A percentile compares a stretch with the other conserved stretches of the same genome.
Conservation (phyloP, 2,329 filamentous ascomycete species). For the Penicillium rolfsii region DNA sequence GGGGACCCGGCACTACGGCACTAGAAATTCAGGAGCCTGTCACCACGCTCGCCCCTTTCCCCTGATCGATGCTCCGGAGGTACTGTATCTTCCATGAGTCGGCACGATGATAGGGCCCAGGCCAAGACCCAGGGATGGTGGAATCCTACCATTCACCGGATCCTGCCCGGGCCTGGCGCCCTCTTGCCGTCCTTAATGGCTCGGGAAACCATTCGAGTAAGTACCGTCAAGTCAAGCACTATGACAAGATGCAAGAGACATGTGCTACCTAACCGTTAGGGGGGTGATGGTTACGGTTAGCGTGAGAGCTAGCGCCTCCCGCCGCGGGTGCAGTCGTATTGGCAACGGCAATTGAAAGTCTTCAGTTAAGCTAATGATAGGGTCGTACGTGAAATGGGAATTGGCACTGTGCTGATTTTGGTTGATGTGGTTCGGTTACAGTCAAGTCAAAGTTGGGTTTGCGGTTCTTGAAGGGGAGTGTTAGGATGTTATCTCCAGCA, state of each 20-base stretch:
- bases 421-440: not conserved
- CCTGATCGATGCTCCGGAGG: conserved; percentile 4
- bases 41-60: not conserved
- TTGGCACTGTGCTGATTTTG: not conserved
- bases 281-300: not conserved
- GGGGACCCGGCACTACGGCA: conserved; percentile 8
- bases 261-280: conserved; percentile 6
- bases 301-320: conserved; percentile 15
- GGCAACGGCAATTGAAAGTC: not conserved
- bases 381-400: not conserved
- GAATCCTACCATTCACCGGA: conserved; percentile 7
- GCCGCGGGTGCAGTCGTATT: conserved; percentile 17
- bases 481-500: not conserved
- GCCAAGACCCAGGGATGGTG: not conserved
- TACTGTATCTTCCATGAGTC: not conserved
- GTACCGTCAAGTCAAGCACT: conserved; percentile 27
- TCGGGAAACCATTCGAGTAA: conserved; percentile 18
- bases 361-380: too few species aligned
- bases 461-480: not conserved
- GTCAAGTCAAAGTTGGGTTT: not conserved
- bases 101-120: not conserved
- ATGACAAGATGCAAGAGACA: not conserved
- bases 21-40: too few species aligned
- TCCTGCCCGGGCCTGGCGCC: not conserved
- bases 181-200: conserved; percentile 11